Evolutionary conservation across 2,329 filamentous ascomycete genomes (phyloP).

Genomic region (Pseudogymnoascus sp.): DNA sequence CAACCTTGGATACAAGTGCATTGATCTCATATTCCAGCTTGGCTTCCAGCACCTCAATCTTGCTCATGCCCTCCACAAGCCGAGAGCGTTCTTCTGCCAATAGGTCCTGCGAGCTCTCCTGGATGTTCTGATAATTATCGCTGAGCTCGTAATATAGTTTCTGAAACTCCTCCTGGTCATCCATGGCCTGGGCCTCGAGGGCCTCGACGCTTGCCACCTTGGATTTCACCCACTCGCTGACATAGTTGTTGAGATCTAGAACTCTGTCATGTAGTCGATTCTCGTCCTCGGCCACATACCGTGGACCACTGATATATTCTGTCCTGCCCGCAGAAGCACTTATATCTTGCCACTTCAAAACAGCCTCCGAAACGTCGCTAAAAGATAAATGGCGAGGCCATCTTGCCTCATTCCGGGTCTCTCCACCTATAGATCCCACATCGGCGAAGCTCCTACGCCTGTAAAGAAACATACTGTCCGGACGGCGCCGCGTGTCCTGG

Average conservation of each 20-base stretch:
- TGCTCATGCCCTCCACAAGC: slow-evolving; percentile 63
- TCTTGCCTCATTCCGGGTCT: slow-evolving; percentile 44
- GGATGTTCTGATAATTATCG: slow-evolving; percentile 61
- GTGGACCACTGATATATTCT: slow-evolving; percentile 23
- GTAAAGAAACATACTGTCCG: background rate
- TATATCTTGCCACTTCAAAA: slow-evolving; percentile 57
- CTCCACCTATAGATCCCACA: slow-evolving; percentile 14
- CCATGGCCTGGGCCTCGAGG: slow-evolving; percentile 54
- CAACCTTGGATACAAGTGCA: slow-evolving; percentile 67
- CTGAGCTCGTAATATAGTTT: slow-evolving; percentile 59
- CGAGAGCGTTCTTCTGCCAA: slow-evolving; percentile 60
- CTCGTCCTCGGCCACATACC: slow-evolving; percentile 43
- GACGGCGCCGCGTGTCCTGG: slow-evolving; percentile 37
- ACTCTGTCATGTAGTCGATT: slow-evolving; percentile 47
- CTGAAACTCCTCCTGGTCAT: slow-evolving; percentile 58
- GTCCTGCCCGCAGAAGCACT: slow-evolving; percentile 34
- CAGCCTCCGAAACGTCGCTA: slow-evolving; percentile 64
- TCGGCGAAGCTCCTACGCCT: background rate
- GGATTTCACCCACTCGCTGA: slow-evolving; percentile 53
- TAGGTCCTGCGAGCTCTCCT: slow-evolving; percentile 59
- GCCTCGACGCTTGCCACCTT: slow-evolving; percentile 48
- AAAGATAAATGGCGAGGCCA: slow-evolving; percentile 71
- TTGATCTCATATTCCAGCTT: slow-evolving; percentile 90
- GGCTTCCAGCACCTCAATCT: slow-evolving; percentile 71
- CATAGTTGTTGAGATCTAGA: slow-evolving; percentile 39